Evolutionary conservation across 2,329 filamentous ascomycete genomes (phyloP).

Genomic region (Harringtonia lauricola): DNA sequence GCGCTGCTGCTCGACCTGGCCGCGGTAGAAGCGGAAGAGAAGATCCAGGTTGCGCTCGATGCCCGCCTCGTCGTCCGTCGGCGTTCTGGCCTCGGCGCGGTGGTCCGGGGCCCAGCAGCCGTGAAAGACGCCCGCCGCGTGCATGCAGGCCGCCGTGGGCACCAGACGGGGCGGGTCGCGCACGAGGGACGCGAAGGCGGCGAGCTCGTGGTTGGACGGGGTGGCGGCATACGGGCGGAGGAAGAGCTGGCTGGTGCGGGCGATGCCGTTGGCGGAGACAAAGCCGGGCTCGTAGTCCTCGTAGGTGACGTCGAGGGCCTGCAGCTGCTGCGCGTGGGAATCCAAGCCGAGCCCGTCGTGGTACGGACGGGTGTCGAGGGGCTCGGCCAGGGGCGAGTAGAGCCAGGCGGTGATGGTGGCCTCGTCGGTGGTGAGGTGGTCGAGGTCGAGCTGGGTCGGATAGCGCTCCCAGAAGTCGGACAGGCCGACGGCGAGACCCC

Average conservation of each 20-base stretch:
- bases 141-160: slow-evolving; percentile 28
- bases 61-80: too few relatives aligned
- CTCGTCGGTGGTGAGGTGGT: slow-evolving; percentile 33
- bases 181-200: too few relatives aligned
- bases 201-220: too few relatives aligned
- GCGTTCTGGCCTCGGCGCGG: too few relatives aligned
- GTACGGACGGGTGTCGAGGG: slow-evolving; percentile 44
- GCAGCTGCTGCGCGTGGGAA: slow-evolving; percentile 44
- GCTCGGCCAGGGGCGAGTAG: slow-evolving; percentile 43
- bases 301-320: slow-evolving; percentile 51
- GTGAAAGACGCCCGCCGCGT: slow-evolving; percentile 39
- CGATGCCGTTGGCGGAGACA: slow-evolving; percentile 45
- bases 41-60: slow-evolving; percentile 49
- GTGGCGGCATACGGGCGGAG: too few relatives aligned
- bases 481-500: slow-evolving; percentile 47
- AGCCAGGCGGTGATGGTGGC: slow-evolving; percentile 49
- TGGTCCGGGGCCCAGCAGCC: too few relatives aligned
- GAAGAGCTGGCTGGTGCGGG: slow-evolving; percentile 44
- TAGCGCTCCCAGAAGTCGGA: slow-evolving; percentile 56
- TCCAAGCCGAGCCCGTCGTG: slow-evolving; percentile 46
- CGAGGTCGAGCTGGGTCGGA: slow-evolving; percentile 45
- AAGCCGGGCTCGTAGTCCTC: slow-evolving; percentile 49
- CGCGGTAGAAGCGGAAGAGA: slow-evolving; percentile 42
- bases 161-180: slow-evolving; percentile 19
- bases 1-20: slow-evolving; percentile 41